Evolutionary conservation across 2,329 filamentous ascomycete species (phyloP).

Genomic region (Botrytis aclada): DNA sequence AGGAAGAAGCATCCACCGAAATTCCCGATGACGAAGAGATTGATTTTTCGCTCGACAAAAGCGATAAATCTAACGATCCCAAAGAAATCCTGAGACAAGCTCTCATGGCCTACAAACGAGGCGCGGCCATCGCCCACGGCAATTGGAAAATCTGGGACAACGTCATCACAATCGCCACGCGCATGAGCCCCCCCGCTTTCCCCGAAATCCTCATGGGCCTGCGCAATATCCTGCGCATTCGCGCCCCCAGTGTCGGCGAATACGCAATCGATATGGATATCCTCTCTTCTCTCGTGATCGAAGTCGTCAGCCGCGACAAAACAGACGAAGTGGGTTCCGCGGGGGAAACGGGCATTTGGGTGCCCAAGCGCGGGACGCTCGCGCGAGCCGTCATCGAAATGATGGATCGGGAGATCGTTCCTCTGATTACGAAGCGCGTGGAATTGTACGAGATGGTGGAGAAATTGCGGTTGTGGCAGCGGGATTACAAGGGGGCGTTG

Average conservation of each 20-base stretch:
- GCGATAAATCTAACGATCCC: conserved; percentile 33
- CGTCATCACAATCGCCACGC: conserved; percentile 80
- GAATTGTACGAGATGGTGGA: conserved; percentile 75
- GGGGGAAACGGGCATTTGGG: conserved; percentile 37
- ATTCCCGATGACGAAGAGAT: conserved; percentile 20
- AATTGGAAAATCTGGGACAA: conserved; percentile 98
- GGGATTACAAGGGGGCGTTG: conserved; percentile 68
- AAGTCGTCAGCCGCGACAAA: conserved; percentile 55
- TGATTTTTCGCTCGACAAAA: conserved; percentile 27
- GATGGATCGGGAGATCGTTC: conserved; percentile 70
- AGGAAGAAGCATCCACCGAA: conserved; percentile 29
- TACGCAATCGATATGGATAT: conserved; percentile 73
- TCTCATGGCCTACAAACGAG: conserved; percentile 80
- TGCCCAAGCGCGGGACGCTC: conserved; percentile 55
- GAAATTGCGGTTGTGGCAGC: conserved; percentile 69
- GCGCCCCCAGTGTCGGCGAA: conserved; percentile 64
- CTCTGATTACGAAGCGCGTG: conserved; percentile 77
- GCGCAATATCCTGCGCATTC: conserved; percentile 71
- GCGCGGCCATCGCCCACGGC: conserved; percentile 76
- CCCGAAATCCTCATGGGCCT: conserved; percentile 73
- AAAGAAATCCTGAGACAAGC: conserved; percentile 64
- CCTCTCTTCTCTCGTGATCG: conserved; percentile 67
- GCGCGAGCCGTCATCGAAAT: conserved; percentile 65
- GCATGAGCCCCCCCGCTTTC: conserved; percentile 71
- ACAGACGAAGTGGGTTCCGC: conserved; percentile 27